These are phyloP conservation scores for Neolecta irregularis DNA, from an alignment of 1,139 yeast genomes.

Conservation along the genomic window DNA sequence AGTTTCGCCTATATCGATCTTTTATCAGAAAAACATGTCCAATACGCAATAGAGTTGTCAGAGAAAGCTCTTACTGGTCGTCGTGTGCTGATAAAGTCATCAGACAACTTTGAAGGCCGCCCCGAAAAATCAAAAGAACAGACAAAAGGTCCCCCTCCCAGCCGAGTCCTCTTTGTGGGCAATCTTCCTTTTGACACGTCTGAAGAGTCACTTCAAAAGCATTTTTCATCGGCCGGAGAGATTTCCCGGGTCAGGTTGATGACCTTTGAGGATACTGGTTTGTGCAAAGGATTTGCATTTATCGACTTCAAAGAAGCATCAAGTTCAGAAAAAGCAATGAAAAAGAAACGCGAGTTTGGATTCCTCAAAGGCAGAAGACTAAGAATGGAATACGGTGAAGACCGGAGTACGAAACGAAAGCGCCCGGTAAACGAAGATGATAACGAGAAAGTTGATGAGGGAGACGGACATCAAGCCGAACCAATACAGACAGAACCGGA, in stretches of 20 bases:
- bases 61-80: slow-evolving; percentile 70
- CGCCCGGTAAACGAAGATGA: slow-evolving; percentile 18
- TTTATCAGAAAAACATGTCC: slow-evolving; percentile 43
- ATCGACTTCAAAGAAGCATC: slow-evolving; percentile 67
- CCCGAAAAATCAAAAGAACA: slow-evolving; percentile 36
- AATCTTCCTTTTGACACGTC: slow-evolving; percentile 89
- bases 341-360: slow-evolving; percentile 35
- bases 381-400: slow-evolving; percentile 89
- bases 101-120: slow-evolving; percentile 74
- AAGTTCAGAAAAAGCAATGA: slow-evolving; percentile 68
- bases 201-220: slow-evolving; percentile 57
- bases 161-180: slow-evolving; percentile 81
- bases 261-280: slow-evolving; percentile 87
- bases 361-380: slow-evolving; percentile 53
- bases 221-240: slow-evolving; percentile 29
- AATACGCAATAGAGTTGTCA: slow-evolving; percentile 48
- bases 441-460: slow-evolving; percentile 2
- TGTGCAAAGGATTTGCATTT: slow-evolving; percentile 93
- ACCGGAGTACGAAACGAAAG: slow-evolving; percentile 66
- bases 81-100: slow-evolving; percentile 67
- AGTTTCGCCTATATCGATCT: slow-evolving; percentile 93
- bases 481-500: slow-evolving; percentile 8
- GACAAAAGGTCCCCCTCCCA: slow-evolving; percentile 43
- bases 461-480: slow-evolving; percentile 2
- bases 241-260: slow-evolving; percentile 66